phyloP scores from a whole-genome alignment of 2,329 filamentous ascomycete genomes.

The Colletotrichum destructivum region DNA sequence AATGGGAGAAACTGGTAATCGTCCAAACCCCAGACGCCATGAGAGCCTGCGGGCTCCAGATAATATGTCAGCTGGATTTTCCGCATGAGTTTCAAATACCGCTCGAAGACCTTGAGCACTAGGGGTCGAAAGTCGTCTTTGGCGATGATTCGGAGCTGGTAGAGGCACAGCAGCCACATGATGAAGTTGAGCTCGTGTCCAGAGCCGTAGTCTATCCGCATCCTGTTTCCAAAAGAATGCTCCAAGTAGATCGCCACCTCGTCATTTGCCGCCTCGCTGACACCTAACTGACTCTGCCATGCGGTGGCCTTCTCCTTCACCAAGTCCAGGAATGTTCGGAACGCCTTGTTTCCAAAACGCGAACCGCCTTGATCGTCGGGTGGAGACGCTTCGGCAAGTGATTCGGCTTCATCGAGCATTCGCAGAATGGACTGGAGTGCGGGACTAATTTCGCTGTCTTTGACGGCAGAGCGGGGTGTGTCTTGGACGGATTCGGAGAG shows the following conservation, averaged over 20 bases:
- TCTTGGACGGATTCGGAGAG: constrained; percentile 87
- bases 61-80: constrained; percentile 93
- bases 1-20: constrained; percentile 98
- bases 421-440: constrained; percentile 75
- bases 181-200: constrained; percentile 98
- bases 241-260: constrained; percentile 87
- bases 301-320: constrained; percentile 67
- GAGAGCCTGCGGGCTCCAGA: constrained; percentile 94
- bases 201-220: constrained; percentile 95
- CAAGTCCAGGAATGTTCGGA: constrained; percentile 84
- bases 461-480: constrained; percentile 75
- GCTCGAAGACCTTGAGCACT: constrained; percentile 83
- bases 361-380: constrained; percentile 90
- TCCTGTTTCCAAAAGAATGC: constrained; percentile 88
- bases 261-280: constrained; percentile 69
- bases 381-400: constrained; percentile 78
- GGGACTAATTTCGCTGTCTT: constrained; percentile 69
- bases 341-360: constrained; percentile 94
- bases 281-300: constrained; percentile 77
- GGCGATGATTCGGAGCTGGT: constrained; percentile 79
- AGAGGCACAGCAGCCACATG: constrained; percentile 95
- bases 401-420: constrained; percentile 79
- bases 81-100: constrained; percentile 91
- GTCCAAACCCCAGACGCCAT: constrained; percentile 97
- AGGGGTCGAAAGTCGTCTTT: constrained; percentile 79